These are phyloP conservation scores for Phytopythium cucurbitacearum DNA, from an alignment of 352 stramenopile species.

Conservation along the genomic window DNA sequence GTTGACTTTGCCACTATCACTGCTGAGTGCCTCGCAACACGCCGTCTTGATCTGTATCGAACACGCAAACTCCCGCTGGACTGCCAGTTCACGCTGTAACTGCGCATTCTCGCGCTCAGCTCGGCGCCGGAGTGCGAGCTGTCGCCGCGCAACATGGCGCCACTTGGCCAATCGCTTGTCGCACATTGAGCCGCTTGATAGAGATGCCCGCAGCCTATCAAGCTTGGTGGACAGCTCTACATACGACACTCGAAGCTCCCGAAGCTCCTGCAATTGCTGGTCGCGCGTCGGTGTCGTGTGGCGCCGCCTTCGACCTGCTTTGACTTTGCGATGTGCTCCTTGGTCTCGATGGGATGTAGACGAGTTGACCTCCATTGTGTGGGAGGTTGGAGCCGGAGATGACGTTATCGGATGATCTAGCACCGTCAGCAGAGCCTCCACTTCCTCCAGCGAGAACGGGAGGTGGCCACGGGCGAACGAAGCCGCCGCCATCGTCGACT, in stretches of 20 bases:
- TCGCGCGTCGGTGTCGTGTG: slow-evolving; percentile 25
- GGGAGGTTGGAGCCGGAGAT: too few species aligned
- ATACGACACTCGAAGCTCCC: slow-evolving; percentile 16
- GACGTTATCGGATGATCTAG: too few species aligned
- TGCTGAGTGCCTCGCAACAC: neutral
- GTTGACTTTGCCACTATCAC: slow-evolving; percentile 7
- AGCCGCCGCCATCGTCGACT: too few species aligned
- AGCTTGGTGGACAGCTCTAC: slow-evolving; percentile 11
- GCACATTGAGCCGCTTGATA: slow-evolving; percentile 7
- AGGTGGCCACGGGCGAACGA: too few species aligned
- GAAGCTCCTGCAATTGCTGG: slow-evolving; percentile 19
- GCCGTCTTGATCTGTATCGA: neutral
- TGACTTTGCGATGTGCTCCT: too few species aligned
- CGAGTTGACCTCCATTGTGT: too few species aligned
- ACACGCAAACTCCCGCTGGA: neutral
- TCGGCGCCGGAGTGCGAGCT: slow-evolving; percentile 10
- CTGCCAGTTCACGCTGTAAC: slow-evolving; percentile 8
- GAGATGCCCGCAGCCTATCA: slow-evolving; percentile 4
- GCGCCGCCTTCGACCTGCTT: slow-evolving; percentile 17
- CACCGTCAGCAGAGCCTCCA: too few species aligned
- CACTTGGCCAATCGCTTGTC: neutral
- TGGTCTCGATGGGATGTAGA: too few species aligned
- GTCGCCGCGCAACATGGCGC: slow-evolving; percentile 24
- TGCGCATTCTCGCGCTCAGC: slow-evolving; percentile 14
- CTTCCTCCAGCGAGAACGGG: too few species aligned